Percentiles rank a stretch among this genome's conserved stretches.
Evolutionary conservation across 2,329 filamentous ascomycete genomes (phyloP).

Genomic region (Teratosphaeria nubilosa): DNA sequence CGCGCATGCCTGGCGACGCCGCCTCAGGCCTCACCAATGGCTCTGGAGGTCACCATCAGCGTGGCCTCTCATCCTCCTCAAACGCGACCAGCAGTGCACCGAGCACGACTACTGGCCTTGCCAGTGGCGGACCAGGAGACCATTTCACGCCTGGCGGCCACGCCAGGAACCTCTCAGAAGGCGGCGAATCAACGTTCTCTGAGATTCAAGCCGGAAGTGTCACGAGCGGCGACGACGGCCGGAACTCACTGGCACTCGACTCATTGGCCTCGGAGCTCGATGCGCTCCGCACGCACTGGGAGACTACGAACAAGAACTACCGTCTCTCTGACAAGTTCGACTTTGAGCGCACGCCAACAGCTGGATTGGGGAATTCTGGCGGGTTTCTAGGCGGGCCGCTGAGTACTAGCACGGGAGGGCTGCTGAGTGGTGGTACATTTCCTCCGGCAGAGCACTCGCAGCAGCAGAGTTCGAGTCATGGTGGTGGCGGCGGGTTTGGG

Average conservation of each 20-base stretch:
- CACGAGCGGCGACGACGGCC: conserved; percentile 12
- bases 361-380: conserved; percentile 25
- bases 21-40: conserved; percentile 7
- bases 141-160: conserved; percentile 22
- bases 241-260: conserved; percentile 50
- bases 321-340: conserved; percentile 87
- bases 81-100: not conserved
- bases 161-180: conserved; percentile 51
- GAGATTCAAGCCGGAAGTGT: conserved; percentile 24
- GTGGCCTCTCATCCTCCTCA: conserved; percentile 37
- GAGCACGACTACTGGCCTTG: conserved; percentile 28
- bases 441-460: not conserved
- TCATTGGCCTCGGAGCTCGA: conserved; percentile 88
- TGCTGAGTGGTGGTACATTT: not conserved
- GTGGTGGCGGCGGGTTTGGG: not conserved
- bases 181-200: conserved; percentile 46
- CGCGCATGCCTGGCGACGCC: conserved; percentile 30
- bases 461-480: not conserved
- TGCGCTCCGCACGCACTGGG: conserved; percentile 82
- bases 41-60: conserved; percentile 28
- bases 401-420: not conserved
- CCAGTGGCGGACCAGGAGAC: conserved; percentile 2
- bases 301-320: conserved; percentile 91
- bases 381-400: conserved; percentile 42
- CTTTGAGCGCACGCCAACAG: conserved; percentile 40